phyloP scores from a whole-genome alignment of 1,284 basidiomycete species.

The Kwoniella shivajii region DNA sequence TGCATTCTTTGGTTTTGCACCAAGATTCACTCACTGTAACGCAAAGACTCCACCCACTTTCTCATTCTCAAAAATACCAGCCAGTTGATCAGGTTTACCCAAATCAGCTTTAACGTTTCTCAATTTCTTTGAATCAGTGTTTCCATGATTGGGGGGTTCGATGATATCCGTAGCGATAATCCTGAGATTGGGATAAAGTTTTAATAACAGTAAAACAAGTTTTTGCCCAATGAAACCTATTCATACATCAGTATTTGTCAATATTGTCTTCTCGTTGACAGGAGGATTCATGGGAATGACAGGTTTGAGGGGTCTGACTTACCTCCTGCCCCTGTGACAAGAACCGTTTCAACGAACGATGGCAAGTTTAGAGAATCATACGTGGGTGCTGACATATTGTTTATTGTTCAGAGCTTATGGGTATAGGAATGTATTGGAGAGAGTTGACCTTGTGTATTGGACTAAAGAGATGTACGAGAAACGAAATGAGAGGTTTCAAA shows the following conservation, averaged over 20 bases:
- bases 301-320: slow-evolving; percentile 14
- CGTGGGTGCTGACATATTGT: slow-evolving; percentile 32
- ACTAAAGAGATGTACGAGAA: too few relatives aligned
- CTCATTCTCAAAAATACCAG: slow-evolving; percentile 54
- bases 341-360: slow-evolving; percentile 54
- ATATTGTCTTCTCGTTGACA: not conserved
- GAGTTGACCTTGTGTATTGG: too few relatives aligned
- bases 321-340: slow-evolving; percentile 65
- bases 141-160: slow-evolving; percentile 57
- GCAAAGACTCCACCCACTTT: slow-evolving; percentile 52
- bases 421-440: not conserved
- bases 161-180: slow-evolving; percentile 64
- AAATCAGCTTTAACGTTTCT: slow-evolving; percentile 60
- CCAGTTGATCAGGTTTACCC: slow-evolving; percentile 56
- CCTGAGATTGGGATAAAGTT: slow-evolving; percentile 56
- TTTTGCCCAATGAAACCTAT: slow-evolving; percentile 54
- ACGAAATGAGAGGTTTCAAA: too few relatives aligned
- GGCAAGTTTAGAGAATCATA: slow-evolving; percentile 53
- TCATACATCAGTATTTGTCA: not conserved
- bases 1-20: too few relatives aligned
- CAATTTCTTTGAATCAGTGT: slow-evolving; percentile 48
- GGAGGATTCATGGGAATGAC: too few relatives aligned
- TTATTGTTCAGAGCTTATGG: not conserved
- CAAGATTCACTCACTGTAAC: slow-evolving; percentile 43
- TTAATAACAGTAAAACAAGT: slow-evolving; percentile 54